Percentiles rank a stretch among this genome's conserved stretches.
phyloP scores from a whole-genome alignment of 495 filamentous ascomycete species.

The Podospora pseudoanserina region DNA sequence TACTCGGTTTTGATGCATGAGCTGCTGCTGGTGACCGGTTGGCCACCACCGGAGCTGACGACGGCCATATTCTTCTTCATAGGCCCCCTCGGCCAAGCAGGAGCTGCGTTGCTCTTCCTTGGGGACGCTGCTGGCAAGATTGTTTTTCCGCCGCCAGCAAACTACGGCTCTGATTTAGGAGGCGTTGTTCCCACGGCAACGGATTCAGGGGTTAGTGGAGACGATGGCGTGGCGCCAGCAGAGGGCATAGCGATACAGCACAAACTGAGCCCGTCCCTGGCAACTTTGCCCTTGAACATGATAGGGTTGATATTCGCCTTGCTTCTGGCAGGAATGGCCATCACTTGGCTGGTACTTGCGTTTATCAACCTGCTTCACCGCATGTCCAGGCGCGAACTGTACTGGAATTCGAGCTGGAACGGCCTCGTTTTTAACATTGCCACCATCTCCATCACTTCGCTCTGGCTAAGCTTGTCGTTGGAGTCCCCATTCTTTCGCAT shows the following conservation, averaged over 20 bases:
- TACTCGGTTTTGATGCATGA: conserved; percentile 19
- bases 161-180: not conserved
- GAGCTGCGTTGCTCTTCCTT: conserved; percentile 16
- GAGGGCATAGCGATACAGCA: not conserved
- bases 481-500: conserved; percentile 15
- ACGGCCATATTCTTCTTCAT: conserved; percentile 13
- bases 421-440: conserved; percentile 10
- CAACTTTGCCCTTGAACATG: conserved; percentile 3
- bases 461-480: conserved; percentile 11
- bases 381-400: conserved; percentile 1
- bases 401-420: conserved; percentile 16
- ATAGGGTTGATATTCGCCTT: conserved; percentile 14
- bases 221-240: not conserved
- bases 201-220: not conserved
- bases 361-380: conserved; percentile 9
- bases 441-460: conserved; percentile 9
- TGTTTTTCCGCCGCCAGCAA: not conserved
- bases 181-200: not conserved
- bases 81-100: conserved; percentile 16
- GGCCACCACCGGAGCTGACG: conserved; percentile 13
- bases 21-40: conserved; percentile 17
- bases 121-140: conserved; percentile 9
- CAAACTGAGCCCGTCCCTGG: not conserved
- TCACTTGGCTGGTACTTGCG: conserved; percentile 12
- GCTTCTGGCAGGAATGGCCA: conserved; percentile 15